Base-by-base conservation (phyloP, 2,329 filamentous ascomycete species). In the Fusarium virguliforme region DNA sequence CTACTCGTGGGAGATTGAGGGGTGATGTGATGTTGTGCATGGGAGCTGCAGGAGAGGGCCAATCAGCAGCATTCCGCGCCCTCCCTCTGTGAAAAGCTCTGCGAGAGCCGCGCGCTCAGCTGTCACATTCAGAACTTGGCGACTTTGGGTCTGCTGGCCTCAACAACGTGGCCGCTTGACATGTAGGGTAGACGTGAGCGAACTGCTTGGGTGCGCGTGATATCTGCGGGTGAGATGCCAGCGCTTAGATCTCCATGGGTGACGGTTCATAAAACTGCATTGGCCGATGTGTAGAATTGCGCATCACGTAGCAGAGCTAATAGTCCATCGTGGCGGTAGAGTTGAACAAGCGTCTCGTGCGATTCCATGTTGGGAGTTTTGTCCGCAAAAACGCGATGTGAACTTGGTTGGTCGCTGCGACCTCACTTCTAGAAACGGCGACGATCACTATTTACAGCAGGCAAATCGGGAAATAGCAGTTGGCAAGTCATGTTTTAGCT, bases 61-160 rank as follows among this genome's bases (percentile, higher is more conserved):
- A 35, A 43, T 43, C 28, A 40, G 22, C 28, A 26, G 30, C 35
- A 26, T 12, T 32, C n/a, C 57, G 34, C 8, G 5, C 13, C 35
- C 26, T n/a, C 22, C 18, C 18, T 18, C 41, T 37, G 13, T 50
- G 26, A 10, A n/a, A 60, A 50, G 9, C 18, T 18, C n/a, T 32
- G 22, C 6, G 56, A 32, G 32, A 67, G 48, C 28, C 60, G 62
- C 65, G 62, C 65, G 61, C 51, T 38, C 61, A 56, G 48, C 22
- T 37, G 10, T 43, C 48, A 43, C 50, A 28, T 28, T 26, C 24
- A 22, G 18, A 60, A 40, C 41, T 43, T 37, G 57, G 18, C 43
- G 38, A 22, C 26, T 13, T 32, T 8, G 34, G 13, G 32, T n/a
- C 6, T 22, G 13, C 4, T 13, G 15, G 10, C 9, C 40, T 35